phyloP scores from a whole-genome alignment of 2,329 filamentous ascomycete genomes.

The Aspergillus sojae region DNA sequence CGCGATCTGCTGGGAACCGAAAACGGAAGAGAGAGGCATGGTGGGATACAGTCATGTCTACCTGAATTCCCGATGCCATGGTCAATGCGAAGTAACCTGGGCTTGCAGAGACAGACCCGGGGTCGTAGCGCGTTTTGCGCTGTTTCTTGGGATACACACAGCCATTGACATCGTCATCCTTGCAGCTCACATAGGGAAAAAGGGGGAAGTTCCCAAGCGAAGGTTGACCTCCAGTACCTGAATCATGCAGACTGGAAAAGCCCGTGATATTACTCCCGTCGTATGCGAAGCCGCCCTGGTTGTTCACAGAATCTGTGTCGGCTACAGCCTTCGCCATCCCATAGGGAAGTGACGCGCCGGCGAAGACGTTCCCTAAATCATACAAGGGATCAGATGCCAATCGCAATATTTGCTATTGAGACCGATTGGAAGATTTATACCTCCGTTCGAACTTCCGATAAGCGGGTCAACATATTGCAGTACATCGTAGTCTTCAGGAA shows the following conservation, averaged over 20 bases:
- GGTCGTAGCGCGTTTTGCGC: slow-evolving; percentile 52
- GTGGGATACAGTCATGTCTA: slow-evolving; percentile 68
- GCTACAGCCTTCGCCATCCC: slow-evolving; percentile 61
- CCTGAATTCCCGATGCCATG: slow-evolving; percentile 58
- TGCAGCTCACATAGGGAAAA: slow-evolving; percentile 67
- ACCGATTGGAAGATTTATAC: slow-evolving; percentile 22
- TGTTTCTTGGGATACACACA: slow-evolving; percentile 63
- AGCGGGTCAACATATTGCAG: slow-evolving; percentile 54
- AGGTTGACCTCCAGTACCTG: slow-evolving; percentile 55
- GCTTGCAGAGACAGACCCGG: slow-evolving; percentile 57
- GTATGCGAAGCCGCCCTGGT: slow-evolving; percentile 59
- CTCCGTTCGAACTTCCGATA: slow-evolving; percentile 57
- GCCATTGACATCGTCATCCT: slow-evolving; percentile 61
- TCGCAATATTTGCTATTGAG: not conserved
- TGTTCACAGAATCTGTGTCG: slow-evolving; percentile 53
- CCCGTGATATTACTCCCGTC: slow-evolving; percentile 56
- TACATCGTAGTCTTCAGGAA: slow-evolving; percentile 40
- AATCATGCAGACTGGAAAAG: slow-evolving; percentile 55
- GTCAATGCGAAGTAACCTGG: slow-evolving; percentile 69
- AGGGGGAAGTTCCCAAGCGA: slow-evolving; percentile 74
- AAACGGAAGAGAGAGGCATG: slow-evolving; percentile 68
- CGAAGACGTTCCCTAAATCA: slow-evolving; percentile 58
- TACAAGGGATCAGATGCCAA: not conserved
- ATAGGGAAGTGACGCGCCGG: slow-evolving; percentile 58
- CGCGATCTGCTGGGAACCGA: slow-evolving; percentile 53